Evolutionary conservation across 2,329 filamentous ascomycete species (phyloP), one percentile per base, ranked within the genome.

Genomic region (Xylogone sp.): DNA sequence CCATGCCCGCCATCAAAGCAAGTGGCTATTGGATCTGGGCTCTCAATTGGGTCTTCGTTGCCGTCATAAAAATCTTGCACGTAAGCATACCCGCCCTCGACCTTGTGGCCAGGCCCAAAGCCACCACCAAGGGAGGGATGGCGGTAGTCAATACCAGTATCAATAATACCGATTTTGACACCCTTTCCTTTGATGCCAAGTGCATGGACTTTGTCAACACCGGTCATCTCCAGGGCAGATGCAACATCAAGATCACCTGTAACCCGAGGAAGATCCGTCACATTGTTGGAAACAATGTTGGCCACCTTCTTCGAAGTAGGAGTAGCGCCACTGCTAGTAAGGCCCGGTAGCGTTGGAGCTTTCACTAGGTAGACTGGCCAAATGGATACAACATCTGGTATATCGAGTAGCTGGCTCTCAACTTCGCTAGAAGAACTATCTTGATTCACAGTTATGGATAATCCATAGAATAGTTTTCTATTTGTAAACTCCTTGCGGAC

Each of bases 71-170:
- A 67, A 49, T 68, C 69, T 50, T 86, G 79, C 18, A 83, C 76
- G 42, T 83, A 70, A 55, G 84, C 81, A 31, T 71, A 71, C 18
- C 84, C 83, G 52, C 75, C 78, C 3, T 73, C 71, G 18, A 87
- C 78, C 42, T 84, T 69, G 57, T 77, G 85, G 12, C 75, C 79
- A 1, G 71, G 60, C 2, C 83, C 84, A 61, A 85, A 86, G 60
- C 83, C 83, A 45, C 81, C 82, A 31, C 84, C 84, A 0, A 87
- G 75, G 22, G 81, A 79, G 1, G 82, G 79, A 59, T 87, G 83
- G 1, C 69, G 74, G 61, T 85, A 86, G 62, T 87, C 83, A 45
- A 84, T 65, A 10, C 71, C 71, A 19, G 64, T 68, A 48, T 61
- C 58, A 21, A 58, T 42, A 24, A 77, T 62, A 4, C 65, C 74